Base-by-base conservation (phyloP, 225 moss, liverwort and hornwort genomes). In the Anthoceros angustus region DNA sequence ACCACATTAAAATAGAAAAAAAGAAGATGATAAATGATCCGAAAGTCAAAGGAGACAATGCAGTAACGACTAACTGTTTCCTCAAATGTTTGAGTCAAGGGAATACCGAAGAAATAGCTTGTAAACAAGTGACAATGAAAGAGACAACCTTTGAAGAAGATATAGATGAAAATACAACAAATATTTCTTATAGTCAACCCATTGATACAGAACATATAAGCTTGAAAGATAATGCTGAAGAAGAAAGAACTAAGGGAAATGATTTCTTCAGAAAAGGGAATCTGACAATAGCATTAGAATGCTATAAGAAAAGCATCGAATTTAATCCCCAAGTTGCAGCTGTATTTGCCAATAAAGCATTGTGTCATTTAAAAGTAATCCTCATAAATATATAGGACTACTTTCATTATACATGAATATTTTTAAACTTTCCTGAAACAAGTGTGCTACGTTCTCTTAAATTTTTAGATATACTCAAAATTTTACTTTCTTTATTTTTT, bases 321-420 rank as follows among this genome's bases (percentile, higher is more conserved):
- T 60, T 41, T 12, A 0, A 25, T 69, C 63, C 81, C 32, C 50
- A 8, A 14, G 70, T 63, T 32, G 81, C 75, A 48, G 7, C 9
- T 8, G 73, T 81, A 55, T 69, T 77, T 67, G 73, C 81, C 12
- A 81, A 81, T 48, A 71, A 78, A 63, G 75, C 81, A 26, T 75
- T 78, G 63, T 78, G 81, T 41, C 75, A 69, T 2, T 75, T 78
- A 64, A 10, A 77, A 39, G 80, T 80, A 16, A 66, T 42, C 26
- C 24, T 12, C 1, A 42, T 6, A 15, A 20, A 32, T 32, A 4
- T 4, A 1, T 32, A 32, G 32, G 32, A 1, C 4, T 32, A 32
- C 32, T 32, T 32, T 4, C 32, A 32, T 32, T 32, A 32, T 4
- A 46, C 16, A 46, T 46, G 6, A 46, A 46, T 11, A n/a, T n/a